phyloP scores from a whole-genome alignment of 192 early-diverging fungal species.

The Coemansia sp. region DNA sequence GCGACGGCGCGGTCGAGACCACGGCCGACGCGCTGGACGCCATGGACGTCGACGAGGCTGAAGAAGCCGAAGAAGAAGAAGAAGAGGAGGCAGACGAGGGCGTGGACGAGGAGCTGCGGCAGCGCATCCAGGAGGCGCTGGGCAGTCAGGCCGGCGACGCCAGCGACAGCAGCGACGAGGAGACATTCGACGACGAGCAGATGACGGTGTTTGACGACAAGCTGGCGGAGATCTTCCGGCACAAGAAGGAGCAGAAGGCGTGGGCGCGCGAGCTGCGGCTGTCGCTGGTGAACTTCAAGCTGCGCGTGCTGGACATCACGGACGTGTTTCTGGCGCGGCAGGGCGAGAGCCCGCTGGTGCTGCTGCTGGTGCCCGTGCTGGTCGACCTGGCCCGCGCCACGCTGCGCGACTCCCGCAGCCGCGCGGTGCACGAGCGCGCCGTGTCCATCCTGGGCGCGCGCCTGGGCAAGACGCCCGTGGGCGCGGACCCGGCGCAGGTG shows the following conservation, averaged over 20 bases:
- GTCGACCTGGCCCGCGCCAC: constrained; percentile 60
- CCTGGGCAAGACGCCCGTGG: constrained; percentile 62
- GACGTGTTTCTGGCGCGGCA: constrained; percentile 72
- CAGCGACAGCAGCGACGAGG: constrained; percentile 55
- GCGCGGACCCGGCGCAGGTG: constrained; percentile 55
- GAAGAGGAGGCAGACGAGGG: constrained; percentile 52
- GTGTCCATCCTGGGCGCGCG: constrained; percentile 60
- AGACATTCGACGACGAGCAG: constrained; percentile 75
- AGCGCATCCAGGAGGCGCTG: constrained; percentile 69
- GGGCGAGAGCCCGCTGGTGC: constrained; percentile 65
- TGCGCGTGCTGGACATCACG: constrained; percentile 80
- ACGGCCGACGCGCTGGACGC: constrained; percentile 50
- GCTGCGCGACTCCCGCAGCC: constrained; percentile 54
- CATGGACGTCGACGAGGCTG: constrained; percentile 56
- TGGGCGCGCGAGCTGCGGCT: constrained; percentile 82
- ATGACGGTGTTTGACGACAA: constrained; percentile 92
- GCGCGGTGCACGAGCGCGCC: constrained; percentile 70
- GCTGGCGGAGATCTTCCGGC: constrained; percentile 86
- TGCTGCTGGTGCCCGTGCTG: constrained; percentile 70
- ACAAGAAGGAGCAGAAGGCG: constrained; percentile 74
- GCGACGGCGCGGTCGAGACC: constrained; percentile 55
- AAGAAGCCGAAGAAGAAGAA: constrained; percentile 48
- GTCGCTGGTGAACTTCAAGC: constrained; percentile 83
- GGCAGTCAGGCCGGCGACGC: constrained; percentile 51
- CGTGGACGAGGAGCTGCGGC: constrained; percentile 75